Percentiles rank a stretch among this genome's conserved stretches.
These are phyloP conservation scores for Fusarium anguioides DNA, from an alignment of 2,329 filamentous ascomycete genomes.

Conservation along the genomic window DNA sequence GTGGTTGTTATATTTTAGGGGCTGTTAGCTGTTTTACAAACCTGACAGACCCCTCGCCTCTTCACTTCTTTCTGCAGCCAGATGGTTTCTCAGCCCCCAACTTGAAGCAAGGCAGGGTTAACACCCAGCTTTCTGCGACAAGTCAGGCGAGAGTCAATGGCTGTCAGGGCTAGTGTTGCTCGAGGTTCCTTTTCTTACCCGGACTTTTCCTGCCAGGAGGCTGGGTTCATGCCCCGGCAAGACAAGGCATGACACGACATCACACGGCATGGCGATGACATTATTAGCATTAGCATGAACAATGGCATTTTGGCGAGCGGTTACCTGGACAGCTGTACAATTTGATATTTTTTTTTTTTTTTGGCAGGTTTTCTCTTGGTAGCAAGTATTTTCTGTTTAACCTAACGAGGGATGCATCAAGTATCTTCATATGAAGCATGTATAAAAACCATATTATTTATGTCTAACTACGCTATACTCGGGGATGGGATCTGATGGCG, in stretches of 20 bases:
- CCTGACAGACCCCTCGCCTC: conserved; percentile 4
- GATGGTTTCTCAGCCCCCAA: conserved; percentile 8
- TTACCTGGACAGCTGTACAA: conserved; percentile 32
- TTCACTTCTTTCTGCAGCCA: conserved; percentile 2
- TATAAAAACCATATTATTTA: conserved; percentile 26
- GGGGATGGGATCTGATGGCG: background rate
- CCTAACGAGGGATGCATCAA: conserved; percentile 14
- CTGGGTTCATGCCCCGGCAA: background rate
- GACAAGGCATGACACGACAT: conserved; percentile 26
- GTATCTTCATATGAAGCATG: conserved; percentile 25
- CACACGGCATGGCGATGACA: conserved; percentile 20
- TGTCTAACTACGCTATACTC: background rate
- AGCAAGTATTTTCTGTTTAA: conserved; percentile 3
- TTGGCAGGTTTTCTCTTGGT: background rate
- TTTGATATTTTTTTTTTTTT: conserved; percentile 1
- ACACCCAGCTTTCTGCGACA: background rate
- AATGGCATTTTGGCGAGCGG: conserved; percentile 32
- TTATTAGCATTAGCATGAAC: conserved; percentile 32
- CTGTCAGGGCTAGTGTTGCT: conserved; percentile 4
- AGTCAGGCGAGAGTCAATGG: conserved; percentile 12
- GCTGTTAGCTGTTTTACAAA: background rate
- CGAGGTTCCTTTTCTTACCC: conserved; percentile 13
- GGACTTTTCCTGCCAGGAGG: conserved; percentile 17
- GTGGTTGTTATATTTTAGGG: conserved; percentile 4
- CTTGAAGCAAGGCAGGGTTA: conserved; percentile 15